These are phyloP conservation scores for Metschnikowia similis DNA, from an alignment of 805 yeast genomes.

Conservation along the genomic window DNA sequence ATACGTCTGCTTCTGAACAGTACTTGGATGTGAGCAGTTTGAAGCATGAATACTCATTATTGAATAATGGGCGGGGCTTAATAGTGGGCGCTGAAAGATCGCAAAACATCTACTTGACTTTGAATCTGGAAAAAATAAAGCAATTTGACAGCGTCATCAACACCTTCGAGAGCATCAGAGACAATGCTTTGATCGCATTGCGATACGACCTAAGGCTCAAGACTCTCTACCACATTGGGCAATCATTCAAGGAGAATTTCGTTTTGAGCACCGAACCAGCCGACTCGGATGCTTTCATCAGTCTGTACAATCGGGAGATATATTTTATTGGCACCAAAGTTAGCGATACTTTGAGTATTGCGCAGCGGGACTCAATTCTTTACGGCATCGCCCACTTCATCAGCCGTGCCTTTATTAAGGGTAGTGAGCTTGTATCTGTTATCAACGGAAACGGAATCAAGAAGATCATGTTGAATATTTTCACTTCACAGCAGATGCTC, in stretches of 20 bases:
- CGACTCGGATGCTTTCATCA: conserved; percentile 55
- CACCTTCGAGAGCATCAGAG: conserved; percentile 32
- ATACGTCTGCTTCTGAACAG: conserved; percentile 14
- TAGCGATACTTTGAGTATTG: conserved; percentile 27
- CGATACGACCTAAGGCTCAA: conserved; percentile 56
- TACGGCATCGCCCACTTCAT: conserved; percentile 50
- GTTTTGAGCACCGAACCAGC: conserved; percentile 56
- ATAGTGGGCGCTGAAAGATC: conserved; percentile 18
- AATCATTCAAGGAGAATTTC: conserved; percentile 44
- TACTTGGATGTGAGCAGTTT: conserved; percentile 26
- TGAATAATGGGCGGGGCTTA: conserved; percentile 34
- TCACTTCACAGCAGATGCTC: conserved; percentile 66
- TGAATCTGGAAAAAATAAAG: conserved; percentile 25
- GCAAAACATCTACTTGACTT: conserved; percentile 30
- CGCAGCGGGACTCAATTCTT: conserved; percentile 29
- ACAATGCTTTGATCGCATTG: conserved; percentile 42
- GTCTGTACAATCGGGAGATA: conserved; percentile 47
- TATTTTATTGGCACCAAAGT: conserved; percentile 43
- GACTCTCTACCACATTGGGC: conserved; percentile 48
- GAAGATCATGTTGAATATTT: conserved; percentile 55
- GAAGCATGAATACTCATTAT: conserved; percentile 38
- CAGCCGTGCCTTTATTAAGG: conserved; percentile 48
- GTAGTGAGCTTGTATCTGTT: conserved; percentile 45
- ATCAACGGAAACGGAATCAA: conserved; percentile 58
- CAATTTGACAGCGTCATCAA: conserved; percentile 36